Base-by-base conservation (phyloP, 2,329 filamentous ascomycete genomes). In the Daldinia eschscholtzii region DNA sequence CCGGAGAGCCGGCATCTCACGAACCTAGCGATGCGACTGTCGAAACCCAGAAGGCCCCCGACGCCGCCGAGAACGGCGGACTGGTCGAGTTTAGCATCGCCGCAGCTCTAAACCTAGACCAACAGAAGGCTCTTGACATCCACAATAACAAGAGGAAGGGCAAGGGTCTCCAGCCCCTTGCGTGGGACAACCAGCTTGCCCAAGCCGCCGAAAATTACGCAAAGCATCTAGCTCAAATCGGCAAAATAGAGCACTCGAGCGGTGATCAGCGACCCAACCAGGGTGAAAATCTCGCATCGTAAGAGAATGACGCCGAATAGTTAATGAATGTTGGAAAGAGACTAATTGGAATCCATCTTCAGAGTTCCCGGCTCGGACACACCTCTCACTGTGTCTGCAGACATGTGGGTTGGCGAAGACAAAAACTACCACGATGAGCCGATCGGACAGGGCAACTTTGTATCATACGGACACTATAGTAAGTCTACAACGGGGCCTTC, bases 281-380 rank as follows among this genome's bases (percentile, higher is more conserved):
- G 64, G 79, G 77, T n/a, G 79, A 80, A 69, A 81, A 81, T 61
- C 75, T 81, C 18, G 79, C 76, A 70, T 74, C 67, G 74, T 75
- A 70, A 67, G 67, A 62, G 13, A 57, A 61, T 62, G 44, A 39
- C 28, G 57, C 30, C 37, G 15, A n/a, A 39, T 28, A 18, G 4
- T 23, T 23, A 23, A 23, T 13, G 28, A 4, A 20, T 44, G 15
- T 18, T 18, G 26, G 15, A 33, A 12, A 18, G 6, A 28, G 20
- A 26, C 66, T 69, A 52, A 52, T 61, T 42, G 0, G 12, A 10
- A 18, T 18, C 26, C 13, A 10, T 39, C 12, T 41, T 18, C 13
- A 74, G 72, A 65, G 53, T 63, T 53, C 72, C 70, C 2, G 60
- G 44, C 46, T 68, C 41, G 30, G 75, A 48, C 65, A 71, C 41